Conservation (phyloP, 495 filamentous ascomycete genomes). For the Cudoniella acicularis region DNA sequence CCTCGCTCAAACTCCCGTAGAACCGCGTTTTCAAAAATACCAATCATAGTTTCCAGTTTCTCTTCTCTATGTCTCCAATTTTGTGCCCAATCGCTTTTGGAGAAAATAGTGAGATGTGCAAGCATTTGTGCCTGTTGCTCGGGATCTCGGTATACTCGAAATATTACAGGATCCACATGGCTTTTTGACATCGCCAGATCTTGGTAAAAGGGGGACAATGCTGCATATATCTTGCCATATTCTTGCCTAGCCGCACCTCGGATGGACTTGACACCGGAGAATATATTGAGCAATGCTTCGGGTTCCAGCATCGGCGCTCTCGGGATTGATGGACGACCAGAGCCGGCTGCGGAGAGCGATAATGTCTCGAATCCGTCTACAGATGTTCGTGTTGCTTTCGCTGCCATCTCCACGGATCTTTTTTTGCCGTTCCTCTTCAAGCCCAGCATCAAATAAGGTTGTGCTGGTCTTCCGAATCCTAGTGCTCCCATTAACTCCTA, state of each 20-base stretch:
- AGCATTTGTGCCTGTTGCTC: slow-evolving; percentile 87
- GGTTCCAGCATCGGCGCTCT: slow-evolving; percentile 44
- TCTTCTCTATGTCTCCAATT: slow-evolving; percentile 68
- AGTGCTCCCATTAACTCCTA: slow-evolving; percentile 30
- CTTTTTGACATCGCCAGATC: slow-evolving; percentile 69
- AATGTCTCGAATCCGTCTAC: slow-evolving; percentile 41
- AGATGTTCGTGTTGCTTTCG: slow-evolving; percentile 14
- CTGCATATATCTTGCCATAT: slow-evolving; percentile 86
- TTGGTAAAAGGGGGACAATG: slow-evolving; percentile 81
- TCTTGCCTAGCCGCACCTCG: slow-evolving; percentile 84
- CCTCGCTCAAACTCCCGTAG: slow-evolving; percentile 88
- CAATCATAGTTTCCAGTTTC: slow-evolving; percentile 67
- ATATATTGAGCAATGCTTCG: slow-evolving; percentile 56
- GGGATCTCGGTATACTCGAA: slow-evolving; percentile 80
- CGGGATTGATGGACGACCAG: not conserved
- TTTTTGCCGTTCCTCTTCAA: slow-evolving; percentile 50
- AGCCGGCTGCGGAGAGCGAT: slow-evolving; percentile 22
- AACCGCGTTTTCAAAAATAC: slow-evolving; percentile 87
- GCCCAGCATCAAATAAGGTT: slow-evolving; percentile 68
- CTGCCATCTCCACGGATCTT: slow-evolving; percentile 11
- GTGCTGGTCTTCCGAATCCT: slow-evolving; percentile 21
- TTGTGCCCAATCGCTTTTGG: slow-evolving; percentile 71
- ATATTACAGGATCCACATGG: slow-evolving; percentile 79
- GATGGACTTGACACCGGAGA: slow-evolving; percentile 70
- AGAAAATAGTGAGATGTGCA: slow-evolving; percentile 71